A percentile compares a stretch with the other conserved stretches of the same genome.
phyloP scores from a whole-genome alignment of 2,329 filamentous ascomycete species.

The Hypoxylon sp. region DNA sequence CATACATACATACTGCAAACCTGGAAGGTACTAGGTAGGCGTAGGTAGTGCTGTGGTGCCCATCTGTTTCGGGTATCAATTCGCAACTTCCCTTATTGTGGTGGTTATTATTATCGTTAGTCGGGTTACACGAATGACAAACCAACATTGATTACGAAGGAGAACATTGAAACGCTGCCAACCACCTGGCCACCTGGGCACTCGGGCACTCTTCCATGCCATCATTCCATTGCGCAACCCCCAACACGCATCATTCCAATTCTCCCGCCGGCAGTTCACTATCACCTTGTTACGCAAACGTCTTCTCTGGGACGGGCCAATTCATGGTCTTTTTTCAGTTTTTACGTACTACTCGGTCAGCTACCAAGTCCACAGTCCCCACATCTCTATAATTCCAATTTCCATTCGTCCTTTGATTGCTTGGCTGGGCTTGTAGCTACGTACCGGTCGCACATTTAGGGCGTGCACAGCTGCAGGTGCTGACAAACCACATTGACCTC shows the following conservation, averaged over 20 bases:
- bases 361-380: slow-evolving; percentile 31
- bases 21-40: no score
- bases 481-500: slow-evolving; percentile 39
- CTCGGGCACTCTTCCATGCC: neutral
- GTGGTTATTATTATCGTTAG: slow-evolving; percentile 34
- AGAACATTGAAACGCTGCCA: slow-evolving; percentile 1
- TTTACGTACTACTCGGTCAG: slow-evolving; percentile 28
- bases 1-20: no score
- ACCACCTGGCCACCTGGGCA: slow-evolving; percentile 15
- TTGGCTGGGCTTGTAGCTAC: slow-evolving; percentile 28
- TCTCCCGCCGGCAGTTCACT: slow-evolving; percentile 38
- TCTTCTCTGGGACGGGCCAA: slow-evolving; percentile 15
- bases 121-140: slow-evolving; percentile 44
- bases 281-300: slow-evolving; percentile 35
- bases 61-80: slow-evolving; percentile 43
- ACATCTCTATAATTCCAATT: slow-evolving; percentile 27
- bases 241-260: slow-evolving; percentile 24
- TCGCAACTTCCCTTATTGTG: slow-evolving; percentile 36
- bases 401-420: slow-evolving; percentile 36
- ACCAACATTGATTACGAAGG: slow-evolving; percentile 42
- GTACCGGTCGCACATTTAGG: slow-evolving; percentile 39
- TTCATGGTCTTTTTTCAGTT: slow-evolving; percentile 18
- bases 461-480: slow-evolving; percentile 35
- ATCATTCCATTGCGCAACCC: slow-evolving; percentile 21
- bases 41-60: neutral